A percentile compares a stretch with the other conserved stretches of the same genome.
These are phyloP conservation scores for Pseudocercospora fijiensis DNA, from an alignment of 2,329 filamentous ascomycete genomes.

Conservation along the genomic window DNA sequence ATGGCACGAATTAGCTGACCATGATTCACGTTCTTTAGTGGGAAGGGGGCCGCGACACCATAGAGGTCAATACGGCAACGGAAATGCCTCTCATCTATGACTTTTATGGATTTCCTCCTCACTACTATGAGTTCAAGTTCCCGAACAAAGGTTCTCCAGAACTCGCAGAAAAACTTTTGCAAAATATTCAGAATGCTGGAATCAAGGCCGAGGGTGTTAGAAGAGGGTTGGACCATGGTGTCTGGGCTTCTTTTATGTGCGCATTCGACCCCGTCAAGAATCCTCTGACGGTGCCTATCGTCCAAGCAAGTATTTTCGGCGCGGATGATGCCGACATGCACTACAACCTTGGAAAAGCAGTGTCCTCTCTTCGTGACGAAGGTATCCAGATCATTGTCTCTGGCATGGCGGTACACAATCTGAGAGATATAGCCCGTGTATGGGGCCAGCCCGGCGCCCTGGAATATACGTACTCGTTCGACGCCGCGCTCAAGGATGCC, in stretches of 20 bases:
- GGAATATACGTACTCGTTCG: conserved; percentile 40
- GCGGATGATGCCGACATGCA: conserved; percentile 65
- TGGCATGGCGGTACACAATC: conserved; percentile 64
- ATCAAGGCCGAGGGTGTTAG: conserved; percentile 61
- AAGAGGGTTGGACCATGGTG: conserved; percentile 71
- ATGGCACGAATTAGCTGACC: neutral
- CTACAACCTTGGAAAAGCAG: conserved; percentile 65
- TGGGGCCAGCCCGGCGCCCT: conserved; percentile 28
- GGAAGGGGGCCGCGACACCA: conserved; percentile 58
- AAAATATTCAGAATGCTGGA: conserved; percentile 55
- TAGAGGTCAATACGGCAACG: conserved; percentile 66
- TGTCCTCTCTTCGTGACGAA: conserved; percentile 65
- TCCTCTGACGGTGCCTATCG: conserved; percentile 56
- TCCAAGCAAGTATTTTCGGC: conserved; percentile 69
- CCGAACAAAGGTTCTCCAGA: conserved; percentile 62
- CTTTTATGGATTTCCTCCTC: conserved; percentile 69
- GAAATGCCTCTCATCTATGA: conserved; percentile 69
- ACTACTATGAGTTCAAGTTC: conserved; percentile 68
- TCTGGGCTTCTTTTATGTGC: conserved; percentile 70
- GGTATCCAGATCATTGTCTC: conserved; percentile 67
- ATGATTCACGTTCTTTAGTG: conserved; percentile 43
- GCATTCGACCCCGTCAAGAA: conserved; percentile 42
- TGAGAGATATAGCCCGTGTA: conserved; percentile 35
- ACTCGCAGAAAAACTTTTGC: conserved; percentile 60
- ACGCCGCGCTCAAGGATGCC: conserved; percentile 38